A percentile compares a stretch with the other conserved stretches of the same genome.
phyloP scores from a whole-genome alignment of 257 asterid genomes.

The Fraxinus excelsior region DNA sequence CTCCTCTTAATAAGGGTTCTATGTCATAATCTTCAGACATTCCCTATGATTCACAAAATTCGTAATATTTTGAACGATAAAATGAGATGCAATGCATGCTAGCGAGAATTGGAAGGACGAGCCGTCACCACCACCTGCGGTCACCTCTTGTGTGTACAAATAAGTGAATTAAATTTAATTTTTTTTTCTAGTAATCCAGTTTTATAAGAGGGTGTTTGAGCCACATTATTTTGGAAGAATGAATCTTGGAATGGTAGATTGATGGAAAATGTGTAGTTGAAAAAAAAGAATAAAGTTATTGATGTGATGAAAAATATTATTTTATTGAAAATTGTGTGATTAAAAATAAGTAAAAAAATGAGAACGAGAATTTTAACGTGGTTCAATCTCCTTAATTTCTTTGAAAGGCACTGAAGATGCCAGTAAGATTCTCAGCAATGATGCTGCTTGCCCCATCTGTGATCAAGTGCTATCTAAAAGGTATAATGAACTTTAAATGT shows the following conservation, averaged over 20 bases:
- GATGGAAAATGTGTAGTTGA: too few relatives aligned
- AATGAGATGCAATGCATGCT: slow-evolving; percentile 96
- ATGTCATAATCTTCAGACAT: too few relatives aligned
- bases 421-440: slow-evolving; percentile 72
- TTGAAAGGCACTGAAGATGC: slow-evolving; percentile 83
- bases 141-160: slow-evolving; percentile 85
- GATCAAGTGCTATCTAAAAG: slow-evolving; percentile 98
- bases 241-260: too few relatives aligned
- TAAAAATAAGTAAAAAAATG: too few relatives aligned
- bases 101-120: slow-evolving; percentile 93
- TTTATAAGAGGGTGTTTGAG: too few relatives aligned
- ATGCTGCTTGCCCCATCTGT: slow-evolving; percentile 91
- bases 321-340: too few relatives aligned
- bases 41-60: slow-evolving; percentile 17
- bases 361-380: too few relatives aligned
- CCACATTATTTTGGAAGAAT: too few relatives aligned
- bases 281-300: too few relatives aligned
- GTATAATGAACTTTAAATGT: slow-evolving; percentile 33
- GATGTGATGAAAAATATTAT: too few relatives aligned
- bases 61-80: slow-evolving; percentile 27
- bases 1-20: too few relatives aligned
- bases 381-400: slow-evolving; percentile 61
- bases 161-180: slow-evolving; percentile 11
- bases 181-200: too few relatives aligned
- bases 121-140: slow-evolving; percentile 93